These are phyloP conservation scores for Schizosaccharomyces versatilis DNA, from an alignment of 1,139 yeast genomes.

Conservation along the genomic window DNA sequence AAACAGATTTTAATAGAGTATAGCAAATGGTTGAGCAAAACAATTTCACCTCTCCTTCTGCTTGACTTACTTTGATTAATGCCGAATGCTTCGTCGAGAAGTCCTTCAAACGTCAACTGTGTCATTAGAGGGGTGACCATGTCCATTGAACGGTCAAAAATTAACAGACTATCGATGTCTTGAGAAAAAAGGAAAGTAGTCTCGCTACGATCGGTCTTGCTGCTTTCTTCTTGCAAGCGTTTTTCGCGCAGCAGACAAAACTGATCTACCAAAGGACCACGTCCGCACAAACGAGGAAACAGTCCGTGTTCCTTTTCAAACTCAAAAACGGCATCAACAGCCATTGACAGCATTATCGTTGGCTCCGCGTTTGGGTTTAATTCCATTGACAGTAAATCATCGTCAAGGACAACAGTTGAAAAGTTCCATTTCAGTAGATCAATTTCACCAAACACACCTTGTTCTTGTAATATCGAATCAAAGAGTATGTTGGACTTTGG, in stretches of 20 bases:
- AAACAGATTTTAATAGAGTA: background rate
- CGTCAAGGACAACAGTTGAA: slow-evolving; percentile 18
- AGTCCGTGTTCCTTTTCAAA: slow-evolving; percentile 20
- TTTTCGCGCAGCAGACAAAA: slow-evolving; percentile 22
- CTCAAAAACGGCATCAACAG: slow-evolving; percentile 24
- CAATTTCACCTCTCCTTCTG: no score
- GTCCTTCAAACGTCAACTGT: slow-evolving; percentile 65
- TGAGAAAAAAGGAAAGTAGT: slow-evolving; percentile 6
- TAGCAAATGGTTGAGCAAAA: no score
- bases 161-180: slow-evolving; percentile 30
- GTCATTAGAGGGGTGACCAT: slow-evolving; percentile 45
- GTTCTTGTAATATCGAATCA: slow-evolving; percentile 18
- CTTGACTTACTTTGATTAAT: slow-evolving; percentile 22
- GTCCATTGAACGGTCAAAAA: slow-evolving; percentile 61
- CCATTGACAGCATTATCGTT: slow-evolving; percentile 20
- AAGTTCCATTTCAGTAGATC: slow-evolving; percentile 20
- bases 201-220: slow-evolving; percentile 9
- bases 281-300: slow-evolving; percentile 26
- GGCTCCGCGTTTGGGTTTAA: slow-evolving; percentile 18
- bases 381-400: slow-evolving; percentile 19
- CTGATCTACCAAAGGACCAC: slow-evolving; percentile 26
- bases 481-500: slow-evolving; percentile 21
- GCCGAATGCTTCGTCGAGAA: slow-evolving; percentile 50
- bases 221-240: slow-evolving; percentile 12
- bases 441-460: slow-evolving; percentile 22